Evolutionary conservation across 805 yeast species (phyloP), one percentile per base, ranked within the genome.

Genomic region (Tetrapisispora taiwanensis): DNA sequence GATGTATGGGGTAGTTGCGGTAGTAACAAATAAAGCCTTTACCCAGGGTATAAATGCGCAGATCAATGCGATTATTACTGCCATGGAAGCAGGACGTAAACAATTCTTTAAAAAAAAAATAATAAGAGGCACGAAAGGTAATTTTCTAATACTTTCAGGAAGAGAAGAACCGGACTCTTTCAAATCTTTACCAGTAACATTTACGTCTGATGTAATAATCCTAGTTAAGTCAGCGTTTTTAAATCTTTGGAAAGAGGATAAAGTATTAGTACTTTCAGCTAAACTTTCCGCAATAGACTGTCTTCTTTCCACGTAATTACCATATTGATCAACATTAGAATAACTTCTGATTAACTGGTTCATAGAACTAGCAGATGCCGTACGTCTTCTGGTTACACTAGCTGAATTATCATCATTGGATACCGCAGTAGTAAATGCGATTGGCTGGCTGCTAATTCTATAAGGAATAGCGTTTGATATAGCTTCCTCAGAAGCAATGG

Each of bases 11-110:
- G 67, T 60, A 27, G 71, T 72, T 1, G 56, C 47, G 5, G 75
- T 70, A 1, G 60, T 60, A 13, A 79, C 81, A 56, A 86, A 86
- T 14, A 86, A 67, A 0, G 89, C 84, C 51, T 81, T 80, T 4
- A 83, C 74, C 75, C 96, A 92, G 1, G 97, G 96, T 19, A 92
- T 75, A 82, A 90, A 84, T 4, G 92, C 77, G 17, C 86, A 68
- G 1, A 71, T 68, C 37, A 90, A 66, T 0, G 89, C 75, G 0
- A 78, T 37, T 10, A 88, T 72, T 20, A 88, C 72, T 1, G 95
- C 68, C 24, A 84, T 49, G 1, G 95, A 80, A 30, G 80, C 79
- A 1, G 97, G 97, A 42, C 86, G 74, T 39, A 70, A 56, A 51
- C 82, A 76, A 59, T 81, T 84, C 46, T 75, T 73, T 4, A 66